Percentiles rank a stretch among this genome's conserved stretches.
phyloP scores from a whole-genome alignment of 1,139 yeast genomes.

The Candida sp. region DNA sequence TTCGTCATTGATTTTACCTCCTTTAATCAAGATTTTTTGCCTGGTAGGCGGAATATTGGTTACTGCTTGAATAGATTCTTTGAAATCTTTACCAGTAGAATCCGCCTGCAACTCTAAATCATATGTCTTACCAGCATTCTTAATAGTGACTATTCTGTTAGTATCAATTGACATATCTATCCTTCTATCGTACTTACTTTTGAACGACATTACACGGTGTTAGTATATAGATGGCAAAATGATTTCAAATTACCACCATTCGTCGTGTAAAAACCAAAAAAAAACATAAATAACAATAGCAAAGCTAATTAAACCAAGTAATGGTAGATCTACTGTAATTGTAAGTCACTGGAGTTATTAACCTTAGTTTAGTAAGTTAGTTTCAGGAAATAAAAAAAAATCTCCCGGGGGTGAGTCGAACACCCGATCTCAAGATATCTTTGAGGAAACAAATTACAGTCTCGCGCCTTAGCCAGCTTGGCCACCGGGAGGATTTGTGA shows the following conservation, averaged over 20 bases:
- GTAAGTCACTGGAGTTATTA: not conserved
- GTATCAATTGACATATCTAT: not conserved
- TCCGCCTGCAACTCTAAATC: slow-evolving; percentile 57
- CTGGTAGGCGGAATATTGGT: slow-evolving; percentile 85
- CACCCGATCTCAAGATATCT: slow-evolving; percentile 80
- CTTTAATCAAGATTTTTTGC: slow-evolving; percentile 86
- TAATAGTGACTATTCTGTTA: slow-evolving; percentile 42
- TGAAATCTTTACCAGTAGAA: slow-evolving; percentile 68
- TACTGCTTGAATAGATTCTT: slow-evolving; percentile 62
- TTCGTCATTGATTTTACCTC: slow-evolving; percentile 82
- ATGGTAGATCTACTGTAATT: not conserved
- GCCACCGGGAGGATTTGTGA: slow-evolving; percentile 57
- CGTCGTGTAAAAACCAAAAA: not conserved
- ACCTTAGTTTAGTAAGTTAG: not conserved
- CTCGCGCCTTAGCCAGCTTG: slow-evolving; percentile 83
- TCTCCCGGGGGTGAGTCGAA: slow-evolving; percentile 86
- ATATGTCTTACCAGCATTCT: slow-evolving; percentile 83
- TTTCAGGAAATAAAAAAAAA: slow-evolving; percentile 24
- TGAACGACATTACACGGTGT: slow-evolving; percentile 2
- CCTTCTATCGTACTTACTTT: slow-evolving; percentile 3
- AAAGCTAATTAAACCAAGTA: not conserved
- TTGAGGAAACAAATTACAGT: slow-evolving; percentile 55
- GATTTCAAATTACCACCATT: not conserved
- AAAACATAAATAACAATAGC: not conserved
- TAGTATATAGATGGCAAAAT: slow-evolving; percentile 1